Conservation (phyloP, 768 basidiomycete genomes). For the Chiua virens region DNA sequence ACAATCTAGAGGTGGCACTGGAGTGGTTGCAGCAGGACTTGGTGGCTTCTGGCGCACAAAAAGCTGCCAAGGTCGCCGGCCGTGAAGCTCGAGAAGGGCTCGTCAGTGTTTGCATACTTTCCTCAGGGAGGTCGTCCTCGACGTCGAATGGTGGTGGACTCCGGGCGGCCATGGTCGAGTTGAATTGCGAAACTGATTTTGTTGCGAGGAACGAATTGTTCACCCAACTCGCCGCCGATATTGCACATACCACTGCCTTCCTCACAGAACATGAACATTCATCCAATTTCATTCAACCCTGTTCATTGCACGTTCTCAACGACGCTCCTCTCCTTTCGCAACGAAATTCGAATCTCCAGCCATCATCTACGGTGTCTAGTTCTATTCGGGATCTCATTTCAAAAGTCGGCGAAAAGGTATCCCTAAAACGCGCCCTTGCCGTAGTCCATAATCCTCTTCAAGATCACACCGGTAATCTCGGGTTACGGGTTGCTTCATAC, state of each 20-base stretch:
- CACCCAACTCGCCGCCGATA: conserved; percentile 67
- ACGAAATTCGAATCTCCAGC: conserved; percentile 28
- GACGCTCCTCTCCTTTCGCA: conserved; percentile 69
- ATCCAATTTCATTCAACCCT: conserved; percentile 43
- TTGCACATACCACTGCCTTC: conserved; percentile 83
- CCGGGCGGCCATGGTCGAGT: conserved; percentile 84
- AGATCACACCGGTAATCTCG: conserved; percentile 33
- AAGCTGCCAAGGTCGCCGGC: conserved; percentile 81
- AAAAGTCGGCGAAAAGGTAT: conserved; percentile 79
- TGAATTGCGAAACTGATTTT: conserved; percentile 97
- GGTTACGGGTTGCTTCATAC: conserved; percentile 56
- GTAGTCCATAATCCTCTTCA: conserved; percentile 39
- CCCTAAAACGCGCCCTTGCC: conserved; percentile 57
- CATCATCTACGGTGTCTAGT: conserved; percentile 51
- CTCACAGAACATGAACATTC: conserved; percentile 45
- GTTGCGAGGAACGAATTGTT: conserved; percentile 88
- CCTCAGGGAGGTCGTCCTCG: conserved; percentile 50
- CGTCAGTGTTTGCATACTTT: conserved; percentile 73
- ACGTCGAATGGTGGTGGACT: conserved; percentile 45
- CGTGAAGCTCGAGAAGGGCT: conserved; percentile 77
- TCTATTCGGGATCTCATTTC: conserved; percentile 71
- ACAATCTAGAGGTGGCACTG: conserved; percentile 72
- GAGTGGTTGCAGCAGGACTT: conserved; percentile 82
- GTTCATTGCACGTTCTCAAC: conserved; percentile 50
- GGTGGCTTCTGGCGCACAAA: conserved; percentile 65